Conservation (phyloP, 176 grass and related monocot genomes). For the Pontederia paniculata region DNA sequence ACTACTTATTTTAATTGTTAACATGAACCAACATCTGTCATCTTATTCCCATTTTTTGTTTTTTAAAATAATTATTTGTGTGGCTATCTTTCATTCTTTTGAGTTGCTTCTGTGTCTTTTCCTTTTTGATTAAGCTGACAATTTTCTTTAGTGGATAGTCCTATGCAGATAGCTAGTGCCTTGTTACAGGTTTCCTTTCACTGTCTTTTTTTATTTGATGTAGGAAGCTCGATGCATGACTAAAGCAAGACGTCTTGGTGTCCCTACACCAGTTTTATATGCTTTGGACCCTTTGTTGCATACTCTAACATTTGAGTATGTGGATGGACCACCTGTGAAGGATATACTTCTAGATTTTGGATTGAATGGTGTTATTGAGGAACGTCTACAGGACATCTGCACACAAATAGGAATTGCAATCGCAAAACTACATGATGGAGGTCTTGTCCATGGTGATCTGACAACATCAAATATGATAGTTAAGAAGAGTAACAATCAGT, state of each 20-base stretch:
- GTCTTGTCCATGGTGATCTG: constrained; percentile 84
- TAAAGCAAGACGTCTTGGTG: constrained; percentile 86
- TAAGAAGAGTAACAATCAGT: constrained; percentile 19
- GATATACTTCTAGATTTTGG: constrained; percentile 87
- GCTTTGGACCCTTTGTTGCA: constrained; percentile 56
- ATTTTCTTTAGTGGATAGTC: too few species aligned
- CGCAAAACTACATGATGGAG: constrained; percentile 81
- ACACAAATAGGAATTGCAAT: constrained; percentile 80
- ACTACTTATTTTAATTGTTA: too few species aligned
- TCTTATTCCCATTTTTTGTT: too few species aligned
- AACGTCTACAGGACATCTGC: constrained; percentile 49
- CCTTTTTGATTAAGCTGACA: too few species aligned
- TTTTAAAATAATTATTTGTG: too few species aligned
- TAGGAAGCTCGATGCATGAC: constrained; percentile 97
- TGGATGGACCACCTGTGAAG: constrained; percentile 70
- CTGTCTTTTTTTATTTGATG: not conserved
- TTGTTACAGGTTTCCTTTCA: too few species aligned
- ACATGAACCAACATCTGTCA: too few species aligned
- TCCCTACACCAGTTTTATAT: constrained; percentile 80
- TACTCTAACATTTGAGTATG: constrained; percentile 81
- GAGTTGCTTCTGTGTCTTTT: too few species aligned
- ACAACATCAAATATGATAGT: constrained; percentile 98
- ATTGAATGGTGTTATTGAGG: constrained; percentile 51
- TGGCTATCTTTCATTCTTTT: too few species aligned
- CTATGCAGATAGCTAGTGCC: too few species aligned